Evolutionary conservation across 2,329 filamentous ascomycete species (phyloP), one percentile per base, ranked within the genome.

Genomic region (Aureobasidium sp.): DNA sequence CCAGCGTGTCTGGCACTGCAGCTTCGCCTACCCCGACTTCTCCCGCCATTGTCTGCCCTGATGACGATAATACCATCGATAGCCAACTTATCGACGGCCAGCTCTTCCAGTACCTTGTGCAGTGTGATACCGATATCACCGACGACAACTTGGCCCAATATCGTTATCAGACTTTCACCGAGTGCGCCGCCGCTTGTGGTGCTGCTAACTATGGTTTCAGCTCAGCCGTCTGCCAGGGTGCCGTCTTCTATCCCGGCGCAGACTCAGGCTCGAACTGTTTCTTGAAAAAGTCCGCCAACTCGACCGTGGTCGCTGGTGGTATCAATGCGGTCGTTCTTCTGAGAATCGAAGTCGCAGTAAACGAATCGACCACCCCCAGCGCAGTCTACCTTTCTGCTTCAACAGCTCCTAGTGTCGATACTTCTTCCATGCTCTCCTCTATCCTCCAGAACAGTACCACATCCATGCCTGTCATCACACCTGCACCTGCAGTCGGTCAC

Each of bases 181-280:
- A 73, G 43, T 74, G 72, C 62, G 67, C 69, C 15, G 70, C 69
- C 24, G 71, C 72, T 53, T 74, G 72, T 60, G 72, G 71, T 9
- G 50, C 65, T 10, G 69, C 67, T n/a, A 67, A 74, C 61, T 63
- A 65, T 39, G 65, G 66, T 5, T 67, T 71, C 53, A 66, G 69
- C 41, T 61, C 53, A 6, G 68, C 69, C 1, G 68, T 70, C n/a
- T 74, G 71, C 63, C 66, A 71, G 62, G 71, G 69, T 39, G 67
- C 70, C 9, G 69, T 68, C 5, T 72, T 68, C 66, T 70, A 69
- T 62, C 65, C 65, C n/a, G 61, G 65, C 20, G 69, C 67, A 10
- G 20, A 29, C 7, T 20, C 51, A 12, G 48, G 59, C n/a, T 66
- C 66, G 41, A 73, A 72, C 52, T 74, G 72, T 60, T 71, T 72